Base-by-base conservation (phyloP, 2,329 filamentous ascomycete species). In the Coleophoma cylindrospora region DNA sequence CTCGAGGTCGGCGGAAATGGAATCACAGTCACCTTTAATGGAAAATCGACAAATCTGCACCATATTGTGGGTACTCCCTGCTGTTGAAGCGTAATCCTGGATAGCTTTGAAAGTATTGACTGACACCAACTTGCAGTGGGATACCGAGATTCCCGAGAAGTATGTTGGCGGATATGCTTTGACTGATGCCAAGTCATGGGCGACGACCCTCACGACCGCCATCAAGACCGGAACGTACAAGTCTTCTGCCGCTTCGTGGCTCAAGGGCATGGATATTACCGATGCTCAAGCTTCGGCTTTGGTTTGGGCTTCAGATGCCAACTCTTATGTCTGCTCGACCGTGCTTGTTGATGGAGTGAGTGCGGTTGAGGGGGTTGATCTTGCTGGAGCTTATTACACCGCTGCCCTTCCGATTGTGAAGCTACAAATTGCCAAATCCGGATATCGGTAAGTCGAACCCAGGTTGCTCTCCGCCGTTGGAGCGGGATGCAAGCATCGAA, bases 1-100 rank as follows among this genome's bases (percentile, higher is more conserved):
- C 77, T 84, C 10, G 74, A 75, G 2, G 70, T 77, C 36, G 86
- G 86, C 47, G 86, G 86, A 0, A 90, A 90, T 58, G 77, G 77
- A 14, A 85, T 89, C 56, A 64, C 73, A 12, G 86, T 89, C 3
- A 71, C 69, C 9, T 89, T 83, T 67, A 73, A 82, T 22, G 76
- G 75, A 3, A 65, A 70, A 14, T 72, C 76, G 51, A 61, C 56
- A 7, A 89, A 90, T 61, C 72, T 90, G 45, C 86, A 90, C 84
- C 50, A 79, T 87, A 14, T 89, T 86, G 86, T 61, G 51, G 21
- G 58, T 54, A 5, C 14, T 37, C 32, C 40, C 27, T 33, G 19
- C 21, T 21, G 27, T 22, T 19, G 19, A 19, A 19, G 19, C 19
- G 2, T 19, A 19, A 19, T 2, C 19, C 2, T 19, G 2, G 19